Percentiles rank a stretch among this genome's conserved stretches.
Evolutionary conservation across 2,329 filamentous ascomycete species (phyloP).

Genomic region (Cytospora schulzeri): DNA sequence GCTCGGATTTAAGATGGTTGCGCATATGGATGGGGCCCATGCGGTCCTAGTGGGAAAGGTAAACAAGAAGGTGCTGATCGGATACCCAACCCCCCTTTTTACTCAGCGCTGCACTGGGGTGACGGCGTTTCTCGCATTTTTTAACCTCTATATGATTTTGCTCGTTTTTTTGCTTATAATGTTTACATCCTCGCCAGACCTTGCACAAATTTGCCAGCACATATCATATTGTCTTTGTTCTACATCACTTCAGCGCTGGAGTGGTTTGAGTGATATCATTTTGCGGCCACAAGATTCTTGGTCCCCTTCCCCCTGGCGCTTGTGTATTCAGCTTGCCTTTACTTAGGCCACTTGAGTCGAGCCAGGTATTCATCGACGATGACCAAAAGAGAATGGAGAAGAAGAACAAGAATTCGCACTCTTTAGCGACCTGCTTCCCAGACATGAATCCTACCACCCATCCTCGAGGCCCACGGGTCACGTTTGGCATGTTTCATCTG

Average conservation of each 20-base stretch:
- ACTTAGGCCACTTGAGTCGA: not conserved
- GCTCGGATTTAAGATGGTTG: not conserved
- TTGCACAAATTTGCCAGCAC: conserved; percentile 16
- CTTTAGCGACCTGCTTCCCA: conserved; percentile 8
- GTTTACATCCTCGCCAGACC: conserved; percentile 14
- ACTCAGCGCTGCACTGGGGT: conserved; percentile 9
- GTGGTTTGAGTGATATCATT: conserved; percentile 16
- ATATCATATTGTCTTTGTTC: conserved; percentile 8
- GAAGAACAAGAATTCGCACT: not conserved
- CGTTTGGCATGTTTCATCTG: not conserved
- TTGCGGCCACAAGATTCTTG: not conserved
- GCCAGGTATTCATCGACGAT: not conserved
- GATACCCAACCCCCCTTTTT: conserved; percentile 12
- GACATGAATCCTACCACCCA: no score
- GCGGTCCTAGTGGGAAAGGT: conserved; percentile 1
- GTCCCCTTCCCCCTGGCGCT: conserved; percentile 5
- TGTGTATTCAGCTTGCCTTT: conserved; percentile 16
- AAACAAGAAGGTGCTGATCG: conserved; percentile 1
- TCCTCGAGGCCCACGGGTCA: not conserved
- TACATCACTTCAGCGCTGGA: conserved; percentile 17
- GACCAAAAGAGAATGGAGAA: not conserved
- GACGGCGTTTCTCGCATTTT: conserved; percentile 1
- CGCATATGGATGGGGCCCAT: not conserved
- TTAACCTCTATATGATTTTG: not conserved
- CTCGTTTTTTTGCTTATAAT: conserved; percentile 19